Base-by-base conservation (phyloP, 2,329 filamentous ascomycete species). In the Lojkania enalia region DNA sequence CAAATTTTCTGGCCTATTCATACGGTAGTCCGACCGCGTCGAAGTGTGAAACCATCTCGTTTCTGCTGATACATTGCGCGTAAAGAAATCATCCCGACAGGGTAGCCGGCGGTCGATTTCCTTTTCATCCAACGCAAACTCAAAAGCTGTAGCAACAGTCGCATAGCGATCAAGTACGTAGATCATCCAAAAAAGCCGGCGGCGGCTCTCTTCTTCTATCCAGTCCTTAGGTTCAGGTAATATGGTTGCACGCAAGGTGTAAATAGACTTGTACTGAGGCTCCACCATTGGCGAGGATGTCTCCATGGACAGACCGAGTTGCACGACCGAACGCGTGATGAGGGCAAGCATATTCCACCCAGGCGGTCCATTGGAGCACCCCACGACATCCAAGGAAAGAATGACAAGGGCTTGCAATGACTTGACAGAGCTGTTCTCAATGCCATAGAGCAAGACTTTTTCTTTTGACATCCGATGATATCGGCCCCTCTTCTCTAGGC, bases 121-220 rank as follows among this genome's bases (percentile, higher is more conserved):
- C 62, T 86, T 88, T 60, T 96, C 90, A 55, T 92, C 86, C 14
- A 96, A 73, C 0, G 89, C 88, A 64, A 96, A 95, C 57, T 96
- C 90, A 57, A 96, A 96, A 0, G 91, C 90, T 0, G 91, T 96
- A 0, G 90, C 86, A 44, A 96, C 85, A 0, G 90, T 96, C 1
- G 90, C 90, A 63, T 95, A 96, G 38, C 91, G 81, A 65, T 96
- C 91, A 4, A 96, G 77, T 11, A 96, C 73, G 63, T 95, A 96
- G 9, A 95, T 85, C 84, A 95, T 92, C 91, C 91, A 96, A 68
- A 96, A 95, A 1, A 96, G 75, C 19, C 91, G 79, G 20, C 91
- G 80, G 20, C 90, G 78, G 31, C 88, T 87, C 67, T 96, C 91
- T 49, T 96, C 91, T 64, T 96, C 90, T 44, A 95, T 86, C 69